phyloP scores from a whole-genome alignment of 371 early-diverging fungal species.

The Syncephalis plumigaleata region DNA sequence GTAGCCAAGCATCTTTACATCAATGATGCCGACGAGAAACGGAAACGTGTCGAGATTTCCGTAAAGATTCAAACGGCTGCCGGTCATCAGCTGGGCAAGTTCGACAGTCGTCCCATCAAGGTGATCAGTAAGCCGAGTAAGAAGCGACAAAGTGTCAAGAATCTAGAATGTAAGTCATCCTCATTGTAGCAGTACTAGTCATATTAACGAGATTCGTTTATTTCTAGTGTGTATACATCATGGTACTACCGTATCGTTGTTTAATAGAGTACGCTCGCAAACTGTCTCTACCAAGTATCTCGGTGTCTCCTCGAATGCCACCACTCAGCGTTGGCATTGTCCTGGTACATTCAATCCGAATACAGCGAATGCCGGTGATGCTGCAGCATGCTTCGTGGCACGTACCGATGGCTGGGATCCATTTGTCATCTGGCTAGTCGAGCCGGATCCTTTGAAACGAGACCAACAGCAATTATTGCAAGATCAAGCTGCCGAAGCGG shows the following conservation, averaged over 20 bases:
- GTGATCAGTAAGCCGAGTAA: constrained; percentile 78
- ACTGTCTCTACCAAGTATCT: constrained; percentile 75
- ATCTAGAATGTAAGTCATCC: constrained; percentile 27
- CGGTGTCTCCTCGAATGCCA: constrained; percentile 14
- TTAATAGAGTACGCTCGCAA: constrained; percentile 39
- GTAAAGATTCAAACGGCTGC: neutral
- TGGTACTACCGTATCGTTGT: constrained; percentile 21
- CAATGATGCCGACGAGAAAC: neutral
- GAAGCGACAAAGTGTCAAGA: constrained; percentile 64
- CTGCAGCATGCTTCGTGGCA: constrained; percentile 49
- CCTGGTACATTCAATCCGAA: constrained; percentile 17
- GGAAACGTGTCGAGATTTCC: neutral
- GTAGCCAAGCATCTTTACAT: neutral
- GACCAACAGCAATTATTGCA: neutral
- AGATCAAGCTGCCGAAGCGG: constrained; percentile 40
- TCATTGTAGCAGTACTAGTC: too few species aligned
- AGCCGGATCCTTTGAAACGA: constrained; percentile 25
- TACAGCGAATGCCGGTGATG: constrained; percentile 21
- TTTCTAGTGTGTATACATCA: constrained; percentile 35
- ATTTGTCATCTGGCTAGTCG: constrained; percentile 75
- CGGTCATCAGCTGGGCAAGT: constrained; percentile 18
- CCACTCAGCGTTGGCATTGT: neutral
- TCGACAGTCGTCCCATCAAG: constrained; percentile 48
- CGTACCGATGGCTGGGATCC: constrained; percentile 70
- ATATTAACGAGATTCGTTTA: too few species aligned